phyloP scores from a whole-genome alignment of 2,329 filamentous ascomycete genomes.

The Colletotrichum spaethianum region DNA sequence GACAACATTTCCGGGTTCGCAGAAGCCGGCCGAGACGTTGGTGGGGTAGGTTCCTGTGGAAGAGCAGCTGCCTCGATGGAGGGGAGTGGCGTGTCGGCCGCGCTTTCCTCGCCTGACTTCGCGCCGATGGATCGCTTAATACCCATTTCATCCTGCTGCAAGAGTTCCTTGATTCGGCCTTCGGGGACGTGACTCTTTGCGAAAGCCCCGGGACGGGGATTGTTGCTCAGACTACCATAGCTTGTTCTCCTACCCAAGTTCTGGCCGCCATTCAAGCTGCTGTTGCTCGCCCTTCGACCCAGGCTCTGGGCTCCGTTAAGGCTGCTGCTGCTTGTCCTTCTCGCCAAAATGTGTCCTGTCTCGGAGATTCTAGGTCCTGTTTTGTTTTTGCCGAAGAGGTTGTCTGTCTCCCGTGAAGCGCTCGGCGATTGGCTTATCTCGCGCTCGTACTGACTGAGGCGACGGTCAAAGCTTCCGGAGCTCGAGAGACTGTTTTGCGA shows the following conservation, averaged over 20 bases:
- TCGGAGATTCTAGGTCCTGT: conserved; percentile 54
- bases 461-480: conserved; percentile 34
- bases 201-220: conserved; percentile 34
- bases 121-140: conserved; percentile 23
- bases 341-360: conserved; percentile 49
- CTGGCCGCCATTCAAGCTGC: conserved; percentile 39
- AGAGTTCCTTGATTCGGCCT: conserved; percentile 44
- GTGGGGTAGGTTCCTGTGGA: conserved; percentile 38
- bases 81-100: conserved; percentile 50
- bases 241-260: conserved; percentile 33
- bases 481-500: conserved; percentile 42
- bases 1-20: conserved; percentile 48
- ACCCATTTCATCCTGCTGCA: conserved; percentile 42
- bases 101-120: conserved; percentile 11
- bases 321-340: conserved; percentile 54
- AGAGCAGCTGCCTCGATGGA: conserved; percentile 49
- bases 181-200: conserved; percentile 42
- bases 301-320: conserved; percentile 44
- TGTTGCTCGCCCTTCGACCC: conserved; percentile 40
- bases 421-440: conserved; percentile 39
- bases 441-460: conserved; percentile 33
- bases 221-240: conserved; percentile 43
- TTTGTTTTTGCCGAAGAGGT: conserved; percentile 54
- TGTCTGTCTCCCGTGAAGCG: conserved; percentile 45
- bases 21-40: conserved; percentile 44